phyloP scores from a whole-genome alignment of 116 monocot genomes.

The Papilionanthe hybrid region DNA sequence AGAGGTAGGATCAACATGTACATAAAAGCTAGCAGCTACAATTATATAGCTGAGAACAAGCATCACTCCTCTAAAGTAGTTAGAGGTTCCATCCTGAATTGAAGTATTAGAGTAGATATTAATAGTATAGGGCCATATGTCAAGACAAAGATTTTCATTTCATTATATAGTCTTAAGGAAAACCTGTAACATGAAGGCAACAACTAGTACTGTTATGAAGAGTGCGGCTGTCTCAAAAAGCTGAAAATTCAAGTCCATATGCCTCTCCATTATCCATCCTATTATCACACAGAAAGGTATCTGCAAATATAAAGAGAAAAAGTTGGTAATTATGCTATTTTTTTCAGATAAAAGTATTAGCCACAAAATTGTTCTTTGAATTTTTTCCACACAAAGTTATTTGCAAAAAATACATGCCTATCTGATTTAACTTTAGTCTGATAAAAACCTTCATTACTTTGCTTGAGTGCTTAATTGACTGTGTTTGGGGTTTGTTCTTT shows the following conservation, averaged over 20 bases:
- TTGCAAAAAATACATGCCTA: background rate
- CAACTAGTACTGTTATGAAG: slow-evolving; percentile 66
- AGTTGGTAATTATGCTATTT: background rate
- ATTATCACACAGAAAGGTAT: slow-evolving; percentile 71
- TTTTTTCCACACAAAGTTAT: background rate
- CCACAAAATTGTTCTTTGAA: background rate
- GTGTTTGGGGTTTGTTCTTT: background rate
- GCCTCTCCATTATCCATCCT: slow-evolving; percentile 66
- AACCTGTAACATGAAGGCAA: slow-evolving; percentile 75
- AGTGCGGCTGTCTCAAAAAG: slow-evolving; percentile 74
- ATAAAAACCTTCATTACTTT: background rate
- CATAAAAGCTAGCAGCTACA: slow-evolving; percentile 82
- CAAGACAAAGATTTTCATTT: background rate
- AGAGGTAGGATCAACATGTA: slow-evolving; percentile 60
- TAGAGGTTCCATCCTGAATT: slow-evolving; percentile 71
- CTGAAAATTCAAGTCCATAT: slow-evolving; percentile 81
- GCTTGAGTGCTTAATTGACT: background rate
- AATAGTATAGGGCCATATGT: background rate
- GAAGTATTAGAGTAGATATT: background rate
- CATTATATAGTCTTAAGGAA: background rate
- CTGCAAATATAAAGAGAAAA: slow-evolving; percentile 21
- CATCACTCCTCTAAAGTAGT: slow-evolving; percentile 86
- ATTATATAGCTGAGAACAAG: slow-evolving; percentile 81
- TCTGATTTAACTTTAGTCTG: background rate
- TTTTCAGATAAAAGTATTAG: background rate